Evolutionary conservation across 2,329 filamentous ascomycete genomes (phyloP).

Genomic region (Ilyonectria destructans): DNA sequence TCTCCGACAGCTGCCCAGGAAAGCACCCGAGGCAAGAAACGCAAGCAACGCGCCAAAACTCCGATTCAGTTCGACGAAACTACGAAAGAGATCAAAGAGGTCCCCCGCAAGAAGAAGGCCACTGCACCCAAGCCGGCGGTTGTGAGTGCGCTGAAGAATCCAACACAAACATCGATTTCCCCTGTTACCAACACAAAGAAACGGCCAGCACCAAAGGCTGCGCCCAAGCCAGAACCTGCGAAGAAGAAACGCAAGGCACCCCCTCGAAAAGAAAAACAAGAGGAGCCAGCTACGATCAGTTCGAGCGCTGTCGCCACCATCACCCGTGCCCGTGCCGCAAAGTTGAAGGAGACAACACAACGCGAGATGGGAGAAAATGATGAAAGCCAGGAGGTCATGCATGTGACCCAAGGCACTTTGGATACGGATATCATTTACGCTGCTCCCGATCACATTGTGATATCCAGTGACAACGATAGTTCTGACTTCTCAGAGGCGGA

Average conservation of each 20-base stretch:
- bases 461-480: conserved; percentile 40
- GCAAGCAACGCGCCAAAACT: conserved; percentile 55
- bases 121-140: conserved; percentile 26
- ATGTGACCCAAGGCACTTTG: not conserved
- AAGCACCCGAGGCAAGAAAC: conserved; percentile 38
- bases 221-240: conserved; percentile 5
- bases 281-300: not conserved
- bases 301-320: not conserved
- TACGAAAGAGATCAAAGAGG: conserved; percentile 48
- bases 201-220: conserved; percentile 18
- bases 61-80: conserved; percentile 54
- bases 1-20: not conserved
- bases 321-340: not conserved
- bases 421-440: not conserved
- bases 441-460: conserved; percentile 30
- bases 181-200: conserved; percentile 31
- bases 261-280: not conserved
- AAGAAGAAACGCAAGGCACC: conserved; percentile 22
- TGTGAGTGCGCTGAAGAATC: conserved; percentile 37
- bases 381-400: not conserved
- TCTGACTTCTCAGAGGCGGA: conserved; percentile 20
- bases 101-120: conserved; percentile 15
- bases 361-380: not conserved
- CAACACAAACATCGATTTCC: conserved; percentile 36
- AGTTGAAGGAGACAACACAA: not conserved